phyloP scores from a whole-genome alignment of 257 asterid genomes.

The Vinca minor region DNA sequence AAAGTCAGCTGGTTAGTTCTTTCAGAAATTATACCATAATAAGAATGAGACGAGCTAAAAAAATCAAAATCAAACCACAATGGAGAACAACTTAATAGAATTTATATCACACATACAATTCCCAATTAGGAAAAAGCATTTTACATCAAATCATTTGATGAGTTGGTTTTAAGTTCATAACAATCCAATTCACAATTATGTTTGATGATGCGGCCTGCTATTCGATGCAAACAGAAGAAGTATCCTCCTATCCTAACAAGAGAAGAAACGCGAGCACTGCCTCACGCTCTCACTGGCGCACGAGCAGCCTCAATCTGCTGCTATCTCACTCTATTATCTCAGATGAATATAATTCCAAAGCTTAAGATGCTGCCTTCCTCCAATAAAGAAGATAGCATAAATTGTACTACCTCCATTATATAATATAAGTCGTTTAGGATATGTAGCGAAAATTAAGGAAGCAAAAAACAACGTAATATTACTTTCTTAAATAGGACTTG shows the following conservation, averaged over 20 bases:
- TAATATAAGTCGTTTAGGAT: too few relatives aligned
- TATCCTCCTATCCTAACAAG: neutral
- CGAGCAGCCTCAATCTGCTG: neutral
- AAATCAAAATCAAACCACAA: neutral
- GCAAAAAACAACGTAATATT: too few relatives aligned
- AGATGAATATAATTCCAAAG: neutral
- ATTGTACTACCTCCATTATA: too few relatives aligned
- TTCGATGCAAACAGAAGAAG: neutral
- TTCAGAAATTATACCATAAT: neutral
- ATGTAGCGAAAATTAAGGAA: too few relatives aligned
- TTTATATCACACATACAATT: neutral
- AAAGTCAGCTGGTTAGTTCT: slow-evolving; percentile 13
- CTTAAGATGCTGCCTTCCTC: neutral
- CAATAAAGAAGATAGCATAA: neutral
- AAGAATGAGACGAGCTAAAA: neutral
- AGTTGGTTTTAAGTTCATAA: neutral
- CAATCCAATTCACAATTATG: neutral
- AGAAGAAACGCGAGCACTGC: neutral
- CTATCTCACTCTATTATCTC: neutral
- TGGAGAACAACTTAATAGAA: neutral
- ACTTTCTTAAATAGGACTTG: too few relatives aligned
- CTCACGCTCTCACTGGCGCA: neutral
- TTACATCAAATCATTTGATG: neutral
- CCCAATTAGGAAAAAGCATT: neutral
- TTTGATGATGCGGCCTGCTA: neutral